Conservation (phyloP, 2,329 filamentous ascomycete species). For the Zasmidium cellare region DNA sequence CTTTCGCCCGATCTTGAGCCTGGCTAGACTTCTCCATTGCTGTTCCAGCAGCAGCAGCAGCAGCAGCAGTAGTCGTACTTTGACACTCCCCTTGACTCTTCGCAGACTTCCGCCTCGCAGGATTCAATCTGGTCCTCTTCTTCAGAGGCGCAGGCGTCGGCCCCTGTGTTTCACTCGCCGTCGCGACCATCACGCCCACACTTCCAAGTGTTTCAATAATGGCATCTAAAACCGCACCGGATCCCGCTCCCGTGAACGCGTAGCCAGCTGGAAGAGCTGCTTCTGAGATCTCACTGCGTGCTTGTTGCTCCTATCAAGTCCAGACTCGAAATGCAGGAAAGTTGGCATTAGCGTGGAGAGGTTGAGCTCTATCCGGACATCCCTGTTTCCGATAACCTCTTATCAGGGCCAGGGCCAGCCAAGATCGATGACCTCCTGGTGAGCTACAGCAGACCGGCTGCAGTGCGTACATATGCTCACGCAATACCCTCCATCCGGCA, state of each 20-base stretch:
- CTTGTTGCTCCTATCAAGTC: not conserved
- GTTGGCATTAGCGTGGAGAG: not conserved
- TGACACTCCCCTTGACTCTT: conserved; percentile 9
- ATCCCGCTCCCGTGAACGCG: no score
- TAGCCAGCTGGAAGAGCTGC: no score
- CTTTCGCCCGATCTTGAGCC: not conserved
- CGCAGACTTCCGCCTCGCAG: conserved; percentile 23
- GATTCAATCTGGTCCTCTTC: conserved; percentile 20
- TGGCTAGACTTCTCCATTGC: not conserved
- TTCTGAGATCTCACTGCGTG: not conserved
- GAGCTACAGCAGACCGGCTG: not conserved
- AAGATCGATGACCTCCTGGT: no score
- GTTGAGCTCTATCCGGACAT: not conserved
- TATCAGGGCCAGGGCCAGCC: no score
- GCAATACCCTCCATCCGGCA: not conserved
- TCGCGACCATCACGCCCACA: conserved; percentile 1
- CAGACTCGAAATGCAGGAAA: not conserved
- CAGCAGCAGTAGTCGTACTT: not conserved
- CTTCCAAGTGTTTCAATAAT: not conserved
- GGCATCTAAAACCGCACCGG: no score
- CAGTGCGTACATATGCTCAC: not conserved
- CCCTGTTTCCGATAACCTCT: not conserved
- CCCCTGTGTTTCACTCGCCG: conserved; percentile 2
- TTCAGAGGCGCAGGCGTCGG: conserved; percentile 5
- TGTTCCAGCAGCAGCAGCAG: not conserved